Evolutionary conservation across 2,329 filamentous ascomycete genomes (phyloP), one percentile per base, ranked within the genome.

Genomic region (Aspergillus hortae): DNA sequence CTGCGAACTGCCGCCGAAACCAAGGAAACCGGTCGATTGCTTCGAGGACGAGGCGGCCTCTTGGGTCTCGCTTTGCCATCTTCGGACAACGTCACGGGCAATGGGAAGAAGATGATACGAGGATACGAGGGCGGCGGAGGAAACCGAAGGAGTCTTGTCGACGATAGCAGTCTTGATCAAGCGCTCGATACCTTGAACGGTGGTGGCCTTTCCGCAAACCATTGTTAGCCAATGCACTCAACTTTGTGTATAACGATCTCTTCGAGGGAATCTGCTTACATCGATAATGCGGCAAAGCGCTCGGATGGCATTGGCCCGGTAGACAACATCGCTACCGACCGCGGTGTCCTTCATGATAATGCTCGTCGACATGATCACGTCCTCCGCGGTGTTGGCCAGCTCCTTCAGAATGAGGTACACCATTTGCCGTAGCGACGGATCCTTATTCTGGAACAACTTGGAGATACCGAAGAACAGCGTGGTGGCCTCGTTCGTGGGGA

Each of bases 291-390:
- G 88, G 78, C 92, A 97, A 61, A 97, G 80, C 36, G 92, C 92
- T 64, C 94, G 84, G 69, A 97, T 97, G 57, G 94, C 92, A 77
- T 99, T 99, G 48, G 94, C 90, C 66, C 94, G 84, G 78, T 92
- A 96, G 51, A 96, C 85, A 48, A 92, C 88, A 69, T 97, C 94
- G 67, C 90, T 96, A 67, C 92, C 90, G 58, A 95, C 91, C 48
- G 92, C 91, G 10, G 92, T 96, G 73, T 99, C 94, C 80, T 99
- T 99, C 94, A 97, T 99, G 64, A 99, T 96, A 63, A 92, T 96
- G 75, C 90, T 95, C 15, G 94, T 99, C 56, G 96, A 94, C 94
- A 99, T 97, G 72, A 99, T 99, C 59, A 96, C 95, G 80, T 99
- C 94, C 78, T 97, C 91, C 53, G 94, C 94, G 21, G 91, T 96